phyloP scores from a whole-genome alignment of 805 yeast genomes.

The Clavispora phyllophila region DNA sequence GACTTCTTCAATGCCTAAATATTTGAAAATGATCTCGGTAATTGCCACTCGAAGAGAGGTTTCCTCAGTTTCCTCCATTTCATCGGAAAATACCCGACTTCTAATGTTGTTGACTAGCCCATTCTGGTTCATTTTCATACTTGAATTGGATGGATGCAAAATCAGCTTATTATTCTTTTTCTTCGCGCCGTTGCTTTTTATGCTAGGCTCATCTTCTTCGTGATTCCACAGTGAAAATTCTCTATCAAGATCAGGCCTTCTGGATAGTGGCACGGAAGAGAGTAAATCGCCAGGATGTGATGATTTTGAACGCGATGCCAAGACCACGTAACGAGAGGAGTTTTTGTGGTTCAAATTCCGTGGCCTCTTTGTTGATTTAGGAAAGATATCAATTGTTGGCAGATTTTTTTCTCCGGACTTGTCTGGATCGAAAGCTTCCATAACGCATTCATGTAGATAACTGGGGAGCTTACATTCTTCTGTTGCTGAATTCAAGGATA shows the following conservation, averaged over 20 bases:
- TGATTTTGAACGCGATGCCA: conserved; percentile 48
- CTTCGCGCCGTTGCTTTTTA: not conserved
- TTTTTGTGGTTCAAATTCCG: conserved; percentile 7
- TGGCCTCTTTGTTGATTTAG: conserved; percentile 13
- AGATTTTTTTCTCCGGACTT: conserved; percentile 4
- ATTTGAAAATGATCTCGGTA: conserved; percentile 63
- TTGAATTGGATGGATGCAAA: not conserved
- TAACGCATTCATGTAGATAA: conserved; percentile 55
- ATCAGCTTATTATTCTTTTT: not conserved
- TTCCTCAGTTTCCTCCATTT: conserved; percentile 66
- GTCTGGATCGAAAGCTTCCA: conserved; percentile 32
- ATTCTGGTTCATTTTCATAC: not conserved
- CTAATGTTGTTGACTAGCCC: not conserved
- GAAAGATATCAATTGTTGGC: conserved; percentile 10
- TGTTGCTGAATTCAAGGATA: conserved; percentile 46
- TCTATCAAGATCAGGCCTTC: conserved; percentile 23
- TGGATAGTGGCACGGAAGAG: conserved; percentile 70
- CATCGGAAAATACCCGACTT: conserved; percentile 41
- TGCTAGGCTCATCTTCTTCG: not conserved
- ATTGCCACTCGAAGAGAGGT: conserved; percentile 57
- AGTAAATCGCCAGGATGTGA: conserved; percentile 82
- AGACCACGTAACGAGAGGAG: conserved; percentile 35
- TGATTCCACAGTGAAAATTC: not conserved
- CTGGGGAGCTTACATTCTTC: conserved; percentile 45
- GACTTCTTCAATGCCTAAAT: conserved; percentile 56